phyloP scores from a whole-genome alignment of 2,329 filamentous ascomycete genomes.

The Colletotrichum liriopes region DNA sequence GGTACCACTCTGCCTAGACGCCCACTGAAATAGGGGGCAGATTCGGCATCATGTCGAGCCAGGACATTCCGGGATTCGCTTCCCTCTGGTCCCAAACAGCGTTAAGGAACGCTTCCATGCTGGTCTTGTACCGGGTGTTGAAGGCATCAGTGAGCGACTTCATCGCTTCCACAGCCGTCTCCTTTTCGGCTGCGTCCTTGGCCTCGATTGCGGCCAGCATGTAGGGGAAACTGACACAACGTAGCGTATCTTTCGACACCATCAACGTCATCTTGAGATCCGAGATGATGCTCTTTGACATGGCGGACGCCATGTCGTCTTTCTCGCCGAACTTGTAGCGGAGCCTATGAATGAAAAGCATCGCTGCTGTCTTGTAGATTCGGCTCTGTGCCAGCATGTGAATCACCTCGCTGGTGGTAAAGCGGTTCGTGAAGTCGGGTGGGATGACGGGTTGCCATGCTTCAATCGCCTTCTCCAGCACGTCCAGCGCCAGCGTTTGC shows the following conservation, averaged over 20 bases:
- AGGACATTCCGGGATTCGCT: constrained; percentile 30
- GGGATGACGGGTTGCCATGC: constrained; percentile 47
- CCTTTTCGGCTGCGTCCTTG: constrained; percentile 33
- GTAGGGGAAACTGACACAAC: constrained; percentile 46
- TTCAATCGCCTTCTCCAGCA: constrained; percentile 40
- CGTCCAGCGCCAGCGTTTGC: constrained; percentile 29
- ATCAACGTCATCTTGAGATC: constrained; percentile 46
- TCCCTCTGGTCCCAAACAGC: constrained; percentile 30
- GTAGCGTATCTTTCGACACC: constrained; percentile 42
- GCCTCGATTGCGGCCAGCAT: constrained; percentile 48
- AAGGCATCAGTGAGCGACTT: constrained; percentile 39
- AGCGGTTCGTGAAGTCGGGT: constrained; percentile 43
- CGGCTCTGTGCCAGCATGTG: constrained; percentile 51
- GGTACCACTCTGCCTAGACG: constrained; percentile 6
- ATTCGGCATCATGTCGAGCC: constrained; percentile 30
- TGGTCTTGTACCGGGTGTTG: constrained; percentile 28
- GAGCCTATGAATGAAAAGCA: constrained; percentile 48
- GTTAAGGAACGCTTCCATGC: constrained; percentile 28
- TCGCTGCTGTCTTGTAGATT: constrained; percentile 45
- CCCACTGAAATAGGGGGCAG: constrained; percentile 37
- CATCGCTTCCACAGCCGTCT: constrained; percentile 21
- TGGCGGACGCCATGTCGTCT: constrained; percentile 42
- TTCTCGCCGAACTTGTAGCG: constrained; percentile 45
- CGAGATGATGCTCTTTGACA: constrained; percentile 46
- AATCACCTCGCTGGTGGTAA: constrained; percentile 45